Evolutionary conservation across 352 stramenopile species (phyloP).

Genomic region (Phytophthora foliorum): DNA sequence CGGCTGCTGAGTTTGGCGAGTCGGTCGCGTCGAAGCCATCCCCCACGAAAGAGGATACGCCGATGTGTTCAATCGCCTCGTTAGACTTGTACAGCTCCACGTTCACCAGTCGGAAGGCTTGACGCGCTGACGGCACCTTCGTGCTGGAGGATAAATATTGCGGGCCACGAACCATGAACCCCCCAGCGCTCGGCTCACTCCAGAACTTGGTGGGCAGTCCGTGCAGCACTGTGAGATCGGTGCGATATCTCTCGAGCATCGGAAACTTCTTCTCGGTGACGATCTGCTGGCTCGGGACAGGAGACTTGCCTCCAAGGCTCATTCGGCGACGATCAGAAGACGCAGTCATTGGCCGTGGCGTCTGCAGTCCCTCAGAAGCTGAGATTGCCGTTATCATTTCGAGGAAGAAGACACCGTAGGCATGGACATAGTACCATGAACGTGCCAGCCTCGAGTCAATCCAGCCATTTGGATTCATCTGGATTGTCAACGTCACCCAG

Average conservation of each 20-base stretch:
- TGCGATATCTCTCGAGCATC: conserved; percentile 73
- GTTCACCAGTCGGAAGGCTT: conserved; percentile 72
- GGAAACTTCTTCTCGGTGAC: conserved; percentile 69
- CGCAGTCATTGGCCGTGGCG: conserved; percentile 37
- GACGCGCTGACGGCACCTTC: conserved; percentile 68
- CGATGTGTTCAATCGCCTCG: conserved; percentile 70
- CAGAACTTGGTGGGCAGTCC: conserved; percentile 79
- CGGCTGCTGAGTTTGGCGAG: conserved; percentile 5
- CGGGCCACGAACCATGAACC: conserved; percentile 73
- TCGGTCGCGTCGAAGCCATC: conserved; percentile 42
- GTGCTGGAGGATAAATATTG: conserved; percentile 71
- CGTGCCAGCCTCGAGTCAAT: conserved; percentile 63
- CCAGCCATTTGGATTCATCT: conserved; percentile 88
- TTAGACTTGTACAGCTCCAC: conserved; percentile 73
- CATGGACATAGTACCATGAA: conserved; percentile 82
- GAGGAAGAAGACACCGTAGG: conserved; percentile 77
- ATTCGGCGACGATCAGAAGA: conserved; percentile 18
- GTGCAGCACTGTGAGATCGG: conserved; percentile 62
- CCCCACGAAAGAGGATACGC: conserved; percentile 72
- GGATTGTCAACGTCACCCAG: conserved; percentile 82
- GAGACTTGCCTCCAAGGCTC: conserved; percentile 24
- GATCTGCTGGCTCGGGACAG: conserved; percentile 56
- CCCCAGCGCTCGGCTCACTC: conserved; percentile 75
- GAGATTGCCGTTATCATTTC: conserved; percentile 82
- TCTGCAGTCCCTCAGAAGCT: conserved; percentile 31